Evolutionary conservation across 805 yeast species (phyloP), one percentile per base, ranked within the genome.

Genomic region (Priceomyces melissophilus): DNA sequence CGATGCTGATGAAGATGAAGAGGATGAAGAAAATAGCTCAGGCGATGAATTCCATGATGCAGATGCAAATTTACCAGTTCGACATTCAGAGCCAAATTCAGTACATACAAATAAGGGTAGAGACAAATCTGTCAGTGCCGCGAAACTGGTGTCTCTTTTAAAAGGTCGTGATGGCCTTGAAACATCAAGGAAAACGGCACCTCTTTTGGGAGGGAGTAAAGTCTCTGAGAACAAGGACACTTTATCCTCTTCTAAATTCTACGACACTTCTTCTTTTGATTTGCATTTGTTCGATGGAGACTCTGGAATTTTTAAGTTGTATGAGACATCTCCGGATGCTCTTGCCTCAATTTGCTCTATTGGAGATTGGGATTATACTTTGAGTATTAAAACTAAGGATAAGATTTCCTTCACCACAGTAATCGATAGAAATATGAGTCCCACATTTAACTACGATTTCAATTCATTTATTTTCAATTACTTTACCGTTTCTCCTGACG

Each of bases 401-500:
- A 39, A 41, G 2, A 28, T 42, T 15, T 30, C 40, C 30, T 45
- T 53, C 30, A 46, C 42, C 15, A 43, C 49, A 7, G 3, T 38
- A 4, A 37, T 65, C 3, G 55, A 67, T 9, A 70, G 76, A 10
- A 70, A 72, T 23, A 64, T 87, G 61, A 81, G 76, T 53, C 87
- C 93, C 2, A 69, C 75, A n/a, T 82, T 86, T 55, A 79, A 82
- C 54, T 72, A 68, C 45, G 79, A 74, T 10, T 57, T 73, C 26
- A 48, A 59, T 10, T 72, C 86, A 1, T 84, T 88, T 49, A 73
- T 84, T 10, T 88, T 87, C 72, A 84, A 85, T 56, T 71, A 76
- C 46, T 64, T 61, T 20, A 29, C 37, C 5, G 35, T 38, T 8
- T 44, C 42, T 13, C 27, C 36, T 13, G 49, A 43, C 3, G 49